Base-by-base conservation (phyloP, 2,329 filamentous ascomycete genomes). In the Hymenoscyphus fructigenus region DNA sequence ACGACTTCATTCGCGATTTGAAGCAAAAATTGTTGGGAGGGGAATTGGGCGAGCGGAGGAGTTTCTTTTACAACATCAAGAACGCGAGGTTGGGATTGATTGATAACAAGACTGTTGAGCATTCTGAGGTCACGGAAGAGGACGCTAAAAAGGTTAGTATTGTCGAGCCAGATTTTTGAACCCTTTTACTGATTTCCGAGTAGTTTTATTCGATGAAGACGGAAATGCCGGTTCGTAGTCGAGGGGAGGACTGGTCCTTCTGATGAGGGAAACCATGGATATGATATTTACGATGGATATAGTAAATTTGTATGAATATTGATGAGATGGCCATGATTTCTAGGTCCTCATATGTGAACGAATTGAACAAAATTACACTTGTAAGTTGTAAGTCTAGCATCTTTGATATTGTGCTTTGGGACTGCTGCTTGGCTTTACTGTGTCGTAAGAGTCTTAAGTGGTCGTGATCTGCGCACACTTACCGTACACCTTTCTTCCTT, bases 51-150 rank as follows among this genome's bases (percentile, higher is more conserved):
- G 53, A 96, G 71, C 82, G 92, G 62, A 84, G 84, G 68, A 92
- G 96, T 73, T 88, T 97, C 79, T 97, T 93, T 93, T 91, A 86
- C 80, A 81, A 85, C 70, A 79, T 97, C 28, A 83, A 89, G 70
- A 85, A 81, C 65, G 85, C 83, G 53, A 86, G 82, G 70, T 78
- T 97, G 63, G 91, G 93, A 0, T 79, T 97, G 74, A 88, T 98
- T 71, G 87, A 91, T 68, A 80, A 82, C 61, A 82, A 79, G 58
- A 80, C 86, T 72, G 85, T 84, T 2, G 86, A 90, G 55, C 79
- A 82, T 20, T 93, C 90, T 0, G 81, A 85, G 34, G 86, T 93
- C 4, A 85, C 84, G 0, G 83, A 86, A 60, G 87, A 91, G 56
- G 89, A 93, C 72, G 92, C 90, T n/a, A 84, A 82, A 23, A 50